Evolutionary conservation across 2,329 filamentous ascomycete species (phyloP).

Genomic region (Aspergillus terreus): DNA sequence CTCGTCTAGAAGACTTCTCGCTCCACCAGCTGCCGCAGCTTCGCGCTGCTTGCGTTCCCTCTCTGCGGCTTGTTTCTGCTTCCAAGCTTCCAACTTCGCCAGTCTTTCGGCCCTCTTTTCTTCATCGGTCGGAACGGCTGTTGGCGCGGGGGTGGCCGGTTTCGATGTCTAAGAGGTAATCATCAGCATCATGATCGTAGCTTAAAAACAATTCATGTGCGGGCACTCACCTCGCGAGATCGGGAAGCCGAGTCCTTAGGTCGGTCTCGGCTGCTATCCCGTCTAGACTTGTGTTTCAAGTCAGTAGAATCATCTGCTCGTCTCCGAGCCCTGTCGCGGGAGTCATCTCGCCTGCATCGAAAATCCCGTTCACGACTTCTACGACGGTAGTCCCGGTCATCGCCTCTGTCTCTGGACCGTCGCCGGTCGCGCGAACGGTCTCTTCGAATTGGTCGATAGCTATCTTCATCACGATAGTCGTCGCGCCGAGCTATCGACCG

Average conservation of each 20-base stretch:
- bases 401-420: constrained; percentile 54
- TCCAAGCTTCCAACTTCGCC: constrained; percentile 85
- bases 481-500: constrained; percentile 57
- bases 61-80: constrained; percentile 75
- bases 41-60: constrained; percentile 70
- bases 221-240: constrained; percentile 55
- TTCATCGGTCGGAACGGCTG: constrained; percentile 59
- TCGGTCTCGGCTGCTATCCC: constrained; percentile 61
- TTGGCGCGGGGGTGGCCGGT: constrained; percentile 37
- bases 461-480: constrained; percentile 55
- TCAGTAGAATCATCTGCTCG: constrained; percentile 70
- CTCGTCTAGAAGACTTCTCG: constrained; percentile 65
- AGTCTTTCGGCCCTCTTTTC: constrained; percentile 77
- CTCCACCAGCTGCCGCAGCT: constrained; percentile 58
- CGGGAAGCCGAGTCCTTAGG: constrained; percentile 50
- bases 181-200: neutral
- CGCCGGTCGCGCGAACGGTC: constrained; percentile 64
- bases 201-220: neutral
- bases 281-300: constrained; percentile 62
- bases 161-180: constrained; percentile 48
- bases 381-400: constrained; percentile 56
- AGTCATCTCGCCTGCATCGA: constrained; percentile 69
- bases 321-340: constrained; percentile 61
- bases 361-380: constrained; percentile 67
- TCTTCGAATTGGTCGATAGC: constrained; percentile 58